phyloP scores from a whole-genome alignment of 331 rosid genomes.

The Ulmus americana region DNA sequence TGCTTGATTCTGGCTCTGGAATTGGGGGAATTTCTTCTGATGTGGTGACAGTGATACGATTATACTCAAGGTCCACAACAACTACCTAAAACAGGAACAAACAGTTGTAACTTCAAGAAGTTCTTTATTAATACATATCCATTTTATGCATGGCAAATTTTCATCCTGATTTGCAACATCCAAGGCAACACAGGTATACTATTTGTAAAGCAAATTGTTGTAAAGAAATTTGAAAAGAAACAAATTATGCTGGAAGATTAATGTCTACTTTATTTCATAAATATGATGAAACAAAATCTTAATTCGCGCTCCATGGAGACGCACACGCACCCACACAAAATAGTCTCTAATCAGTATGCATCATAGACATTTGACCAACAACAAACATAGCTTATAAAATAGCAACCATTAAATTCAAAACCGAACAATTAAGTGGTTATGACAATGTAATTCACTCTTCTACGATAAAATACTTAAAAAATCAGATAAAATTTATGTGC shows the following conservation, averaged over 20 bases:
- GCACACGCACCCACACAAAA: neutral
- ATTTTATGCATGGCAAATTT: neutral
- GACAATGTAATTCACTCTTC: too few relatives aligned
- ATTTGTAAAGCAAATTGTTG: neutral
- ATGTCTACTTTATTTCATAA: neutral
- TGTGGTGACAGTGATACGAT: slow-evolving; percentile 72
- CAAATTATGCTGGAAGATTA: neutral
- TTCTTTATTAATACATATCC: slow-evolving; percentile 2
- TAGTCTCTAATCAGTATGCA: too few relatives aligned
- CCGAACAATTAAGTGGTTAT: too few relatives aligned
- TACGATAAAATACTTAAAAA: too few relatives aligned
- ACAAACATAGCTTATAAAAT: too few relatives aligned
- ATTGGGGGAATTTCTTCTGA: slow-evolving; percentile 90
- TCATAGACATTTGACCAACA: too few relatives aligned
- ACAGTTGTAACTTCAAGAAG: neutral
- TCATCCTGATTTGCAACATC: neutral
- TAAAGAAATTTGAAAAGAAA: neutral
- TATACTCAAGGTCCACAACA: slow-evolving; percentile 88
- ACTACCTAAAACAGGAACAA: slow-evolving; percentile 59
- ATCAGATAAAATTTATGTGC: too few relatives aligned
- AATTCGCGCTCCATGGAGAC: too few relatives aligned
- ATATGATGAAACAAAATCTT: neutral
- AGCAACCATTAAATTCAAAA: too few relatives aligned
- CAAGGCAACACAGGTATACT: neutral
- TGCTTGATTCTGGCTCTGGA: slow-evolving; percentile 82